Evolutionary conservation across 176 grass and related monocot species (phyloP).

Genomic region (Elaeis guineensis): DNA sequence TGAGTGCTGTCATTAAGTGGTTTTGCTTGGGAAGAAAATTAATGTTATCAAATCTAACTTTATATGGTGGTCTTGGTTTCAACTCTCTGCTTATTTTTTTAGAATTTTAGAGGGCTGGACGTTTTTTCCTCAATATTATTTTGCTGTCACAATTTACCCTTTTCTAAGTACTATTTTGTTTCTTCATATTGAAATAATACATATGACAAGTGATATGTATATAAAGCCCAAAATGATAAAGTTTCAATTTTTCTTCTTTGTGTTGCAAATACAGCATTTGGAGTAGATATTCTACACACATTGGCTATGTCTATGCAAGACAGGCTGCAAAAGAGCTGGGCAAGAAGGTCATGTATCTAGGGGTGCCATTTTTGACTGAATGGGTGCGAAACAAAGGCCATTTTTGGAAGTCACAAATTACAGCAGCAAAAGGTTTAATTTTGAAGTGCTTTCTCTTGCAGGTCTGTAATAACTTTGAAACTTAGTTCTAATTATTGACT

Average conservation of each 20-base stretch:
- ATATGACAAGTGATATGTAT: no score
- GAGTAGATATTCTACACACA: slow-evolving; percentile 80
- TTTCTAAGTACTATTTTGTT: no score
- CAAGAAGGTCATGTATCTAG: slow-evolving; percentile 92
- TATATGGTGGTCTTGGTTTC: no score
- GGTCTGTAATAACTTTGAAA: slow-evolving; percentile 7
- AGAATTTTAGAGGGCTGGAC: no score
- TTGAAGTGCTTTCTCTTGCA: not conserved
- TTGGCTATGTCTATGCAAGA: slow-evolving; percentile 80
- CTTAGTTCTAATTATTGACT: slow-evolving; percentile 29
- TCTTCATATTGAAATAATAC: no score
- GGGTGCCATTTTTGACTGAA: slow-evolving; percentile 84
- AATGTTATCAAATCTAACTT: no score
- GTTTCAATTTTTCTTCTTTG: not conserved
- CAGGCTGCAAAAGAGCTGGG: slow-evolving; percentile 95
- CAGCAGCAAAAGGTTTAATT: slow-evolving; percentile 82
- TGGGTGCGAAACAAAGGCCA: slow-evolving; percentile 99
- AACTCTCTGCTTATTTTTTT: no score
- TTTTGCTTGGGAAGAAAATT: no score
- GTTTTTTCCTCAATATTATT: no score
- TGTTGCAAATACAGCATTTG: slow-evolving; percentile 44
- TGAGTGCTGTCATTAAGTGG: no score
- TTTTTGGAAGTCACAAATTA: slow-evolving; percentile 93
- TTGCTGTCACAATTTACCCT: no score
- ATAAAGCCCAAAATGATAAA: no score